A percentile compares a stretch with the other conserved stretches of the same genome.
Conservation (phyloP, 139 green algal genomes). For the Tetraselmis striata region DNA sequence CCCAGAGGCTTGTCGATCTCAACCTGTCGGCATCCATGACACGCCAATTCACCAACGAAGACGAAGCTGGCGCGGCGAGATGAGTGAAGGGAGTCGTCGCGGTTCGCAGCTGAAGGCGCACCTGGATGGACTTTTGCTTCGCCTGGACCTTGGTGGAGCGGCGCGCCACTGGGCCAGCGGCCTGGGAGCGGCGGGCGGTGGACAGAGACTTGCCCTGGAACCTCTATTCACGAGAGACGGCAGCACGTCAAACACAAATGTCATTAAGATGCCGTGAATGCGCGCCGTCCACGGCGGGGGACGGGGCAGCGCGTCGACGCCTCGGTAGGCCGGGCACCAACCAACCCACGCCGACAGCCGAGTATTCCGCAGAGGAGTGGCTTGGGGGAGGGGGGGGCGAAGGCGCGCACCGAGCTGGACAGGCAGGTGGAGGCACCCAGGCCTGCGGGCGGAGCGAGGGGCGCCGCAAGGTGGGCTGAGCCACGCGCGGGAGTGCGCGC, state of each 20-base stretch:
- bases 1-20: constrained; percentile 88
- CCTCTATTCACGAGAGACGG: background rate
- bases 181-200: no score
- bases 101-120: background rate
- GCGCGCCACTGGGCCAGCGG: background rate
- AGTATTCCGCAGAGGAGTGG: no score
- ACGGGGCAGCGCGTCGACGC: background rate
- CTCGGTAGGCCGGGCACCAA: background rate
- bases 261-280: no score
- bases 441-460: background rate
- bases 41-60: no score
- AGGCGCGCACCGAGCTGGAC: background rate
- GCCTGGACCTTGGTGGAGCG: background rate
- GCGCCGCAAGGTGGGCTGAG: no score
- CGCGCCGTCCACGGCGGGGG: background rate
- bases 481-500: no score
- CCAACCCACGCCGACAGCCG: background rate
- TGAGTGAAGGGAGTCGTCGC: background rate
- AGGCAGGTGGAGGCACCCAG: background rate
- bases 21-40: no score
- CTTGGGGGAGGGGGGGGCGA: no score
- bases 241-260: background rate
- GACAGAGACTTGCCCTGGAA: background rate
- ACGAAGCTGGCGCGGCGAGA: background rate
- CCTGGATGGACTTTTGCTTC: background rate